Percentiles rank a stretch among this genome's conserved stretches.
These are phyloP conservation scores for Backusella liffmaniae DNA, from an alignment of 192 early-diverging fungal species.

Conservation along the genomic window DNA sequence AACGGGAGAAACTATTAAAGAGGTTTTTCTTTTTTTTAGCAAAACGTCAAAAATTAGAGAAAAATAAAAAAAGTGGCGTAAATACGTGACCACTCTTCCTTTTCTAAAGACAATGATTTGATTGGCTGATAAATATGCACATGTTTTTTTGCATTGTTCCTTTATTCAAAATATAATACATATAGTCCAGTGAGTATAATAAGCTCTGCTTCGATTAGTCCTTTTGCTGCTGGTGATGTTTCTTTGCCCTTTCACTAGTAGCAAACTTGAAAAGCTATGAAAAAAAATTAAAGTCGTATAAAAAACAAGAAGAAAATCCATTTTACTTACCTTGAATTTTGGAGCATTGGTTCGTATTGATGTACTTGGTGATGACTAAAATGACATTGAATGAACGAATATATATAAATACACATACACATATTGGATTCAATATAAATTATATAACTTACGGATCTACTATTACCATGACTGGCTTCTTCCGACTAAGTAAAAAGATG, in stretches of 20 bases:
- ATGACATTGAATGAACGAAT: neutral
- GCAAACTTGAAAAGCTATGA: neutral
- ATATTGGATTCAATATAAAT: neutral
- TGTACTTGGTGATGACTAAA: neutral
- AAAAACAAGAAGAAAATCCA: neutral
- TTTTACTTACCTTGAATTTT: neutral
- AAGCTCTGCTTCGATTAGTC: neutral
- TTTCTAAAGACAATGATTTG: neutral
- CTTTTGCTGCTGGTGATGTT: neutral
- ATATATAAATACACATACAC: neutral
- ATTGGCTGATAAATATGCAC: neutral
- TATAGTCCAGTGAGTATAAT: neutral
- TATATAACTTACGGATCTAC: neutral
- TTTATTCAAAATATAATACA: neutral
- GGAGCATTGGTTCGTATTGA: neutral
- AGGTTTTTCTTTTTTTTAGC: neutral
- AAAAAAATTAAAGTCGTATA: neutral
- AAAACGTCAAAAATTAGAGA: neutral
- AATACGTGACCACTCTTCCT: neutral
- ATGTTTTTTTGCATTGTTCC: neutral
- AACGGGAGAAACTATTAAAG: neutral
- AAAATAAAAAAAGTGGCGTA: neutral
- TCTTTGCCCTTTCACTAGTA: neutral
- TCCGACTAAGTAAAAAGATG: neutral
- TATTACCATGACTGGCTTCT: neutral